Evolutionary conservation across 345 rosid species (phyloP), one percentile per base, ranked within the genome.

Genomic region (Durio zibethinus): DNA sequence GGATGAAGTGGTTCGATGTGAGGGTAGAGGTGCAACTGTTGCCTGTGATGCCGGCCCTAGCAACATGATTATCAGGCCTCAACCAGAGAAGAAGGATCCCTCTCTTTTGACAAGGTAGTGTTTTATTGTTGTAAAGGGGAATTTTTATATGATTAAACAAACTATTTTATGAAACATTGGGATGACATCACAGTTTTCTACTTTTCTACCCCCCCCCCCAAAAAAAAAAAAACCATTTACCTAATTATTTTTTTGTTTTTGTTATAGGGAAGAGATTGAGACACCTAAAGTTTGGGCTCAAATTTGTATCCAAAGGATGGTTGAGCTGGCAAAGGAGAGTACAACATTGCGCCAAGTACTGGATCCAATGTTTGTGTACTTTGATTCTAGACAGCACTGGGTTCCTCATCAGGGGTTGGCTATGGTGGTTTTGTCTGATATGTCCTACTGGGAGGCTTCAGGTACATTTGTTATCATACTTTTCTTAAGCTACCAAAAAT

Each of bases 251-350:
- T 73, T 11, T 7, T 8, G 5, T 76, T 36, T 79, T 73, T 81
- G 78, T 62, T 85, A 20, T 65, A 96, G 99, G 74, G 98, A 96
- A 85, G 98, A 93, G 89, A 76, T 79, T n/a, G 97, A 92, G 84
- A 86, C 87, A 63, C 97, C 98, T 16, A 92, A 88, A 81, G 87
- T 91, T 68, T 96, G 98, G 99, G 94, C 98, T 71, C 97, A 84
- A 82, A 91, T 96, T 75, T 93, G 99, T 81, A 81, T 96, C 59
- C 99, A 96, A 83, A 88, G 91, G 84, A 81, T 96, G 94, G 93
- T 88, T 82, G 98, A 96, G 78, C 80, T 96, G 73, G 97, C 95
- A 76, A 89, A 91, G 84, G 99, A 96, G 86, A 90, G 90, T 64
- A 85, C 93, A 76, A 91, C 97, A 48, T 84, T 92, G 86, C 93